Evolutionary conservation across 208 protist genomes (phyloP).

Genomic region (Entamoeba moshkovskii): DNA sequence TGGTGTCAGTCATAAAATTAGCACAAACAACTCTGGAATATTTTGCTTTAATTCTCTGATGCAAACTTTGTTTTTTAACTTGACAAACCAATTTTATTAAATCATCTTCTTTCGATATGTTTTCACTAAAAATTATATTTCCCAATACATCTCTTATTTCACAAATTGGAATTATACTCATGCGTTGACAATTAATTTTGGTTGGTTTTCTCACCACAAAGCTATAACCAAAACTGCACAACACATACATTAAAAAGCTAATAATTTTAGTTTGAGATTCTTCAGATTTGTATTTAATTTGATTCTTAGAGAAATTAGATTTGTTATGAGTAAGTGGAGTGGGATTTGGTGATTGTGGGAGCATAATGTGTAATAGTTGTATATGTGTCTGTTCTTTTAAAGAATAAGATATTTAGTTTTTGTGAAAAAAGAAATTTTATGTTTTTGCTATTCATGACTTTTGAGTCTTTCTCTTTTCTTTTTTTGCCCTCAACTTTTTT

Average conservation of each 20-base stretch:
- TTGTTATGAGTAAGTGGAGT: background rate
- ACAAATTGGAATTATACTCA: background rate
- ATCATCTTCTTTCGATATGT: background rate
- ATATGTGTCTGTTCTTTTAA: too few species aligned
- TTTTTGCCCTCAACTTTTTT: too few species aligned
- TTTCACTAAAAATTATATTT: background rate
- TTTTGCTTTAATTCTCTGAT: background rate
- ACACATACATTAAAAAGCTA: background rate
- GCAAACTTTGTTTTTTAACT: background rate
- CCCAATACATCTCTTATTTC: background rate
- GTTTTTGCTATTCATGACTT: too few species aligned
- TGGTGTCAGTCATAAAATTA: background rate
- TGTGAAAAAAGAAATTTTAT: too few species aligned
- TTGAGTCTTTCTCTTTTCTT: too few species aligned
- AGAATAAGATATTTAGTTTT: too few species aligned
- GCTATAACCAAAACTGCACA: background rate
- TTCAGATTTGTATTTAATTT: background rate
- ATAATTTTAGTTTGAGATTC: background rate
- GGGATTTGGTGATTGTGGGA: background rate
- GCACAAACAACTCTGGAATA: background rate
- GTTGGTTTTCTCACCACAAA: background rate
- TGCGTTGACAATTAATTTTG: background rate
- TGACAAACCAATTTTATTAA: background rate
- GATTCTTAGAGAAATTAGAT: background rate
- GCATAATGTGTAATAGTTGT: too few species aligned